A percentile compares a stretch with the other conserved stretches of the same genome.
Conservation (phyloP, 169 alveolate species). For the Eimeria brunetti region DNA sequence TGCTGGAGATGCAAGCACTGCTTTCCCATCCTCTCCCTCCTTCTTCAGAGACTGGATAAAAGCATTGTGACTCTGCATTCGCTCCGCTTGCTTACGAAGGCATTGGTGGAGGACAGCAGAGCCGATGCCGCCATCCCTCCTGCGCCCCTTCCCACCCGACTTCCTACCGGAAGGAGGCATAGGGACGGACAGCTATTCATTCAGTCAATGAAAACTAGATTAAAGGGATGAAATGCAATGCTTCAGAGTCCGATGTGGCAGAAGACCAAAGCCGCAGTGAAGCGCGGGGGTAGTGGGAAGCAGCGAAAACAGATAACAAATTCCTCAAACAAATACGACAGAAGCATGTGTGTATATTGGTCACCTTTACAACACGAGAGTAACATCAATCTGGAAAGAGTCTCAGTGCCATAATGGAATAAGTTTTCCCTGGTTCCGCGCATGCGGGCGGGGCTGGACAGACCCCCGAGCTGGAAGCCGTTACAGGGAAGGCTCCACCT, state of each 20-base stretch:
- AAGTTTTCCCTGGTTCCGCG: background rate
- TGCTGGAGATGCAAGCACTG: background rate
- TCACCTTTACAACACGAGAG: background rate
- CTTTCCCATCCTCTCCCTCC: background rate
- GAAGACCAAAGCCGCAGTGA: background rate
- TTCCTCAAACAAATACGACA: background rate
- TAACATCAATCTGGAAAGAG: background rate
- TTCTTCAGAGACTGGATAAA: constrained; percentile 23
- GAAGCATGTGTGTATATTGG: background rate
- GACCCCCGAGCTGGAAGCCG: background rate
- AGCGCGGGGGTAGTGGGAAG: background rate
- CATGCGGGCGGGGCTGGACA: background rate
- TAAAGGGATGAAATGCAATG: background rate
- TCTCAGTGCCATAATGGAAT: background rate
- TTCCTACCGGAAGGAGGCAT: constrained; percentile 47
- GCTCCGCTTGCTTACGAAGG: constrained; percentile 45
- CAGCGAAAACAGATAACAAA: background rate
- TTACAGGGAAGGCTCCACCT: background rate
- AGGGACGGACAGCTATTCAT: background rate
- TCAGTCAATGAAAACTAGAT: background rate
- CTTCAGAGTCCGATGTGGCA: background rate
- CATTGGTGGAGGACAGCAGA: constrained; percentile 53
- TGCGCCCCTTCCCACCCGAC: constrained; percentile 18
- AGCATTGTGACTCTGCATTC: constrained; percentile 7
- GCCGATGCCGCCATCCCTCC: constrained; percentile 28